Conservation (phyloP, 2,329 filamentous ascomycete species). For the Penicillium sp. region DNA sequence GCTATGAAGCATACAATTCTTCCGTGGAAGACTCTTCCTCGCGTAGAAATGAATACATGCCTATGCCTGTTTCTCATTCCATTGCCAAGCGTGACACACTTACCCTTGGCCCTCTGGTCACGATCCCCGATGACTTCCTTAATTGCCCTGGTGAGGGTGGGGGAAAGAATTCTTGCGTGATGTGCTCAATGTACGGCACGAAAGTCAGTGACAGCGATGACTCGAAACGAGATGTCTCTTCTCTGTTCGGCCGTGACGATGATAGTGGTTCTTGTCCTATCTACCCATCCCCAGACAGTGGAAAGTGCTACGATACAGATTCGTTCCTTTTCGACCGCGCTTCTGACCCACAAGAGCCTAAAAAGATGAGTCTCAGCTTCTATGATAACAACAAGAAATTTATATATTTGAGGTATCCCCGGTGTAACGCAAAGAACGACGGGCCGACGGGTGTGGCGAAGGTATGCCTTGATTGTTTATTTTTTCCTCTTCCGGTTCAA, state of each 20-base stretch:
- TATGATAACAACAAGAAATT: constrained; percentile 1
- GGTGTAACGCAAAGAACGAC: constrained; percentile 14
- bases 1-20: constrained; percentile 3
- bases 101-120: constrained; percentile 12
- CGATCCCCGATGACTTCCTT: constrained; percentile 11
- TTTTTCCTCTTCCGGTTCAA: constrained; percentile 1
- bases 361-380: constrained; percentile 11
- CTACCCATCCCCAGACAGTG: constrained; percentile 8
- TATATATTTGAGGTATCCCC: constrained; percentile 11
- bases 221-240: background rate
- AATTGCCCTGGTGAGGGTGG: constrained; percentile 10
- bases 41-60: background rate
- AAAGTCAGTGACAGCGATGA: constrained; percentile 1
- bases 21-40: background rate
- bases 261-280: constrained; percentile 7
- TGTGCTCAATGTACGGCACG: constrained; percentile 15
- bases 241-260: constrained; percentile 2
- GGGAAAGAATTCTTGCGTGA: constrained; percentile 5
- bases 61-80: constrained; percentile 4
- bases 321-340: constrained; percentile 8
- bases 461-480: constrained; percentile 4
- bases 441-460: constrained; percentile 10
- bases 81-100: constrained; percentile 11
- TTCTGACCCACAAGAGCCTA: background rate
- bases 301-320: constrained; percentile 3